phyloP scores from a whole-genome alignment of 495 filamentous ascomycete species.

The Penicillium bialowiezense region DNA sequence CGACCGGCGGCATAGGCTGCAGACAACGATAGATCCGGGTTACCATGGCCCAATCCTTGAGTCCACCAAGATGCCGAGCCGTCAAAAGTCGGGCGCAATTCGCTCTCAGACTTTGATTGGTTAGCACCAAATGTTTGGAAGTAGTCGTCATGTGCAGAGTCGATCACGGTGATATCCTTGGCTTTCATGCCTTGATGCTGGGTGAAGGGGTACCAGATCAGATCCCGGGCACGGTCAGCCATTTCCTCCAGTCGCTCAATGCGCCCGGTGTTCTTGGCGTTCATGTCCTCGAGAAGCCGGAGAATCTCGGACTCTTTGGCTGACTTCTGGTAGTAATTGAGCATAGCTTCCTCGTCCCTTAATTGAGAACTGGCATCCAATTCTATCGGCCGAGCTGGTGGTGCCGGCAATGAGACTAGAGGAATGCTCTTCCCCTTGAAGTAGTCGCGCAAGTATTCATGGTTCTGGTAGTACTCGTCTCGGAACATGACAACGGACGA shows the following conservation, averaged over 20 bases:
- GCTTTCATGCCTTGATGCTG: conserved; percentile 62
- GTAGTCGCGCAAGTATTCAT: conserved; percentile 59
- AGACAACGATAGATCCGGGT: conserved; percentile 61
- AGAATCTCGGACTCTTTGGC: conserved; percentile 34
- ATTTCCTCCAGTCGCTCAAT: conserved; percentile 57
- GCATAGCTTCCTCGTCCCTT: conserved; percentile 54
- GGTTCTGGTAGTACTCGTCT: conserved; percentile 60
- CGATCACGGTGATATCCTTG: conserved; percentile 63
- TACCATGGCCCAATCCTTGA: conserved; percentile 75
- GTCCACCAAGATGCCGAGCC: conserved; percentile 86
- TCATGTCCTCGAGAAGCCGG: conserved; percentile 45
- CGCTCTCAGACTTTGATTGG: conserved; percentile 1
- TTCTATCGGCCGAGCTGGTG: conserved; percentile 41
- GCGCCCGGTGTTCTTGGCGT: conserved; percentile 45
- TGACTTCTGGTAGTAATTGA: conserved; percentile 51
- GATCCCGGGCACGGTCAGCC: conserved; percentile 50
- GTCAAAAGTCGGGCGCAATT: conserved; percentile 64
- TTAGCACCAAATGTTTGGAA: conserved; percentile 56
- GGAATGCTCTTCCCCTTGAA: conserved; percentile 58
- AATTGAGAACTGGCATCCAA: conserved; percentile 28
- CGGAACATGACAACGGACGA: conserved; percentile 62
- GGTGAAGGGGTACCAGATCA: conserved; percentile 81
- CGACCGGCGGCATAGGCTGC: conserved; percentile 77
- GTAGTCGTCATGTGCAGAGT: conserved; percentile 71
- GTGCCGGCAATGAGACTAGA: conserved; percentile 49